Base-by-base conservation (phyloP, 1,139 yeast species). In the Yamadazyma dushanensis region DNA sequence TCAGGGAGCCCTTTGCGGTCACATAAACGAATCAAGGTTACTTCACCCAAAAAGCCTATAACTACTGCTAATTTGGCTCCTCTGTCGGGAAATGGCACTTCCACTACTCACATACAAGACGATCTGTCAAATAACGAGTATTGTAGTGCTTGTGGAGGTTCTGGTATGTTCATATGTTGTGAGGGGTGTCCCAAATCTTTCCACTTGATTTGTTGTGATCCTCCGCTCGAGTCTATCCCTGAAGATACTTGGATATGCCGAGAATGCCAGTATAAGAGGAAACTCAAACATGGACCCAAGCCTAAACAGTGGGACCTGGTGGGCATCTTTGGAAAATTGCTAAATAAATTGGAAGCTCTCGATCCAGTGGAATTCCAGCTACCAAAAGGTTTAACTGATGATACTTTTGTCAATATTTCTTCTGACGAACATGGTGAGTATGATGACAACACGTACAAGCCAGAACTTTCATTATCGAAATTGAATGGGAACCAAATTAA, bases 161-260 rank as follows among this genome's bases (percentile, higher is more conserved):
- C 90, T 0, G 98, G 98, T 7, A 72, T 86, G 25, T 88, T 92
- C 46, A 70, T 92, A 20, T 92, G 97, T 59, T 92, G 98, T 62
- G 98, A 92, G 49, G 72, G 86, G 2, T 92, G 98, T 59, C 96
- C 97, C 0, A 76, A 75, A 51, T 86, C 96, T 1, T 92, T 90
- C 58, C 98, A 92, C 55, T 88, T 92, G 53, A 72, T 86, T 9
- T 92, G 98, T 57, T 77, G 92, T 44, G 85, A 87, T 49, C 97
- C 97, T 2, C 97, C 98, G 0, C 61, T 84, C 17, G 92, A 84
- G 44, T 72, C 78, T 28, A 67, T 89, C 7, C 97, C 97, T 0
- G 94, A 83, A 36, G 96, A 86, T 20, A 88, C 80, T 49, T 92
- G 97, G 97, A 79, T 74, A 46, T 92, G 98, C 61, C 75, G 76